Base-by-base conservation (phyloP, 768 basidiomycete genomes). In the Auricularia auricula-judae region DNA sequence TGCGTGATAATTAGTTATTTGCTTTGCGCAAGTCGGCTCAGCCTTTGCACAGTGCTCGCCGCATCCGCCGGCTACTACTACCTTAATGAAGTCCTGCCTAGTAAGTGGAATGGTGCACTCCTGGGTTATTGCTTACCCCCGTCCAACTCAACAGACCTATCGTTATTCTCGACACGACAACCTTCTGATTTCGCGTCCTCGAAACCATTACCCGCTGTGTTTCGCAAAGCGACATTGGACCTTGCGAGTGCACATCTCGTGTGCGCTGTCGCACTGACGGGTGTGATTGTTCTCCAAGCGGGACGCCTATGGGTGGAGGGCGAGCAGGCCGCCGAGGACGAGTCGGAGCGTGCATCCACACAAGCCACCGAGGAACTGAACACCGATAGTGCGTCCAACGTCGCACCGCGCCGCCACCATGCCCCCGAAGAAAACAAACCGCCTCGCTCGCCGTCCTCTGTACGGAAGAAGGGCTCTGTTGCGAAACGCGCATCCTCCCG, bases 281-380 rank as follows among this genome's bases (percentile, higher is more conserved):
- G 91, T n/a, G 88, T 93, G 34, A 77, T 93, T 39, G 83, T 86
- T 8, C 81, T 93, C 33, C 91, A 93, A 76, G 89, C 90, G 0
- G 88, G 87, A 56, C 83, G 91, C 54, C 88, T 85, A 77, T 93
- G 90, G 90, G 89, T 87, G 3, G 91, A 93, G 72, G 83, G 82
- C 36, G 79, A 85, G 16, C 89, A 91, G 66, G 76, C 62, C 21
- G 56, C 21, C 7, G 56, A 59, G 23, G 56, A 59, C 29, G 56
- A 35, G 56, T n/a, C 14, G 10, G 21, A 51, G 47, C 47, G 47
- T 18, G 47, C 47, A 51, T 51, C 47, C 21, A 18, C 47, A 10
- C 47, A 51, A 51, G 39, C 39, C 39, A 42, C 39, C 8, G 39
- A 42, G 39, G 39, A 42, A 14, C 39, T 42, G 12, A 42, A 7